phyloP scores from a whole-genome alignment of 192 early-diverging fungal genomes.

The Gamsiella multidivaricata region DNA sequence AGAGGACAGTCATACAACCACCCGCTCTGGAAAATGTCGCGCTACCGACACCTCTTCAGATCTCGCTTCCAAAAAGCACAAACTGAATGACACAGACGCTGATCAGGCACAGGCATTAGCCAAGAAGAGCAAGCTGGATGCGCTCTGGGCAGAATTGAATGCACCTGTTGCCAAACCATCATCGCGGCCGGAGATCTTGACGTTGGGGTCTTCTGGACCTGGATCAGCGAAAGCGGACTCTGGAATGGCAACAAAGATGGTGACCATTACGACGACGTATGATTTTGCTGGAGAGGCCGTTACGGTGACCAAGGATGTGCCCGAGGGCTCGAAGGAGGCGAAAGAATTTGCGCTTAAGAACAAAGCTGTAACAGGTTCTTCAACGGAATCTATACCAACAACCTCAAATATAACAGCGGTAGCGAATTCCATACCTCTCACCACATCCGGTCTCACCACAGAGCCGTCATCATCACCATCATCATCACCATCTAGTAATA shows the following conservation, averaged over 20 bases:
- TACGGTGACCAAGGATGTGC: constrained; percentile 53
- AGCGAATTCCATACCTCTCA: constrained; percentile 9
- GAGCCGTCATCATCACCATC: not conserved
- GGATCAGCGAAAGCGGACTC: not conserved
- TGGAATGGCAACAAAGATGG: constrained; percentile 23
- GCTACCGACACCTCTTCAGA: not conserved
- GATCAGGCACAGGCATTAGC: constrained; percentile 14
- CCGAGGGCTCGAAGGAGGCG: constrained; percentile 52
- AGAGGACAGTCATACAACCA: constrained; percentile 20
- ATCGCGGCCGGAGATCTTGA: not conserved
- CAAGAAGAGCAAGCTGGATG: constrained; percentile 57
- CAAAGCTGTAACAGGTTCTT: not conserved
- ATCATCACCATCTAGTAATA: not conserved
- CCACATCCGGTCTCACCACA: not conserved
- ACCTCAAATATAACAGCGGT: not conserved
- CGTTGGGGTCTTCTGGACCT: not conserved
- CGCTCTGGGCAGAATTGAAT: constrained; percentile 70
- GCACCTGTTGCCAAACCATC: constrained; percentile 15
- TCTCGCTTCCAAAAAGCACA: constrained; percentile 4
- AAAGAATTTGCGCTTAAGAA: constrained; percentile 30
- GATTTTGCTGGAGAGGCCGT: constrained; percentile 54
- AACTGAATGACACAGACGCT: not conserved
- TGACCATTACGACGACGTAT: constrained; percentile 52
- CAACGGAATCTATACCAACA: not conserved
- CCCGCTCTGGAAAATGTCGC: constrained; percentile 36